Evolutionary conservation across 148 eudicot genomes (phyloP), one percentile per base, ranked within the genome.

Genomic region (Vaccinium darrowii): DNA sequence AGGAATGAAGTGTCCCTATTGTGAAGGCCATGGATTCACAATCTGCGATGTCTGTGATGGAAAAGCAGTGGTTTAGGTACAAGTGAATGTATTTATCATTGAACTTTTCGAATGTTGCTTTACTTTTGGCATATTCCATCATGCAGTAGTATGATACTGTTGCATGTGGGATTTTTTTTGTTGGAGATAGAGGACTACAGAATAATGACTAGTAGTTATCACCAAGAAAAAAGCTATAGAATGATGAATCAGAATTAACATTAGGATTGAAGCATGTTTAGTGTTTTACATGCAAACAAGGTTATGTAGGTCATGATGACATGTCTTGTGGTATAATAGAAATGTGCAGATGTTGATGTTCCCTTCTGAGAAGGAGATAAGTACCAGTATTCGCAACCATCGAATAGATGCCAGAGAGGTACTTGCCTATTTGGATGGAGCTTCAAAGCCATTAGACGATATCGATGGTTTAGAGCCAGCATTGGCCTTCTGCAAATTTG

Each of bases 1-100:
- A 81, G 96, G 89, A 88, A 73, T 91, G 13, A 94, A 93, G 75
- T 97, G 99, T 76, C 96, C 98, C 12, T 97, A 97, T 78, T 97
- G 99, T 86, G 94, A 91, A 85, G 99, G 99, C 82, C 88, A 82
- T 58, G 99, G 99, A 67, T 91, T 84, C 86, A 89, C 82, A 69
- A 83, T 67, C 9, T 97, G 99, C 57, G 99, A 96, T 82, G 84
- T 90, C 8, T 96, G 99, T 84, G 82, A 85, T 43, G 98, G 95
- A 56, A 90, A 84, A 88, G 30, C 84, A 51, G 79, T 50, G 13
- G 84, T 65, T 83, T 80, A 86, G 63, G 63, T 75, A 52, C 21
- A 5, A 7, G n/a, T 62, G 49, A 33, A 33, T 58, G 50, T 58
- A 69, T 39, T 30, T 30, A 19, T 62, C 19, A 43, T 62, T 60